Base-by-base conservation (phyloP, 2,329 filamentous ascomycete species). In the Westerdykella aurantiaca region DNA sequence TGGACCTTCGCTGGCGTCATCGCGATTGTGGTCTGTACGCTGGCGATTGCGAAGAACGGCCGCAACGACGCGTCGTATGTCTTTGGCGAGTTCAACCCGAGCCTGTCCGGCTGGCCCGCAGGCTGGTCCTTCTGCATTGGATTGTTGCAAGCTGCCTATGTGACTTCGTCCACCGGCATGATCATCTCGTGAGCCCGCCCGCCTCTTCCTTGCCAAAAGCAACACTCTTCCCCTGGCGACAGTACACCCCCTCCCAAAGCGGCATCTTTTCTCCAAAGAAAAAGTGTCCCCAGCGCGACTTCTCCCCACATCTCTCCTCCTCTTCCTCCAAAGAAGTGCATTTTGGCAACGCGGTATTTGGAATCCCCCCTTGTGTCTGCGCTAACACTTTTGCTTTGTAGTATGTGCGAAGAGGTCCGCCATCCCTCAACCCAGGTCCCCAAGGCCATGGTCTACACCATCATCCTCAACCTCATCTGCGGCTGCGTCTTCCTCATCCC, bases 111-210 rank as follows among this genome's bases (percentile, higher is more conserved):
- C 45, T 89, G 85, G 83, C 70, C 74, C 4, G 71, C 76, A 34
- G 83, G 84, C 57, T 87, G 83, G 83, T 82, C 83, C 4, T 87
- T 86, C 69, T 81, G 78, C 60, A 80, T 88, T 46, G 84, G 84
- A 60, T 74, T 88, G 22, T 72, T 87, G 16, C 83, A 86, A 56
- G 83, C 81, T 39, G 84, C 80, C 49, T 87, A 88, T 58, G 83
- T 82, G 37, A 86, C 83, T 12, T 87, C 83, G 4, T 85, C 83
- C 13, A 87, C 83, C 0, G 85, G 85, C 67, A 88, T 88, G 85
- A 83, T 88, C 46, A 83, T 88, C 61, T 85, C 81, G 80, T 83
- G 69, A 74, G 80, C 57, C 50, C 52, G 48, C 61, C 56, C 52
- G 47, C 42, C 41, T 21, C 18, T 21, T 21, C 18, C 18, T 6